Base-by-base conservation (phyloP, 1,284 basidiomycete genomes). In the Sporisorium reilianum region DNA sequence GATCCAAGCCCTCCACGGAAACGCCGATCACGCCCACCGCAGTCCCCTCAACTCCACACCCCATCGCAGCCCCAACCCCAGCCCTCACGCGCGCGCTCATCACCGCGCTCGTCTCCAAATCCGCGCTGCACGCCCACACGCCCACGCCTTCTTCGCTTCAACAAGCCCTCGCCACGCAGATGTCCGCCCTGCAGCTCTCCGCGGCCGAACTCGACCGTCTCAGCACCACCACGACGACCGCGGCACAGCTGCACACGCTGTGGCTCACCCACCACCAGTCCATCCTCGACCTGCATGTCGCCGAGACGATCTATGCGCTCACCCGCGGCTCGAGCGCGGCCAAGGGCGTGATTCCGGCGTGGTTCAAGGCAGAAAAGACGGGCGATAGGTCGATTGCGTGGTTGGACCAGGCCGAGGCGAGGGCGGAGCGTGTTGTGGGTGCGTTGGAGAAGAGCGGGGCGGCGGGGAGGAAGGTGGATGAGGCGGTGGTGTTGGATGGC, bases 271-370 rank as follows among this genome's bases (percentile, higher is more conserved):
- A 80, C 36, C 64, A 74, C 49, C 65, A 78, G n/a, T 70, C 66
- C 5, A 58, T 81, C 44, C 36, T 78, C 4, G 54, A 64, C 28
- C 55, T 81, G 38, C 79, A 83, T 44, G 48, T 82, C 1, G 81
- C 79, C 25, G 80, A 83, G 45, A 83, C 81, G 1, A 56, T 80
- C 20, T 80, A 64, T 32, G 81, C 75, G 5, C 63, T 83, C n/a
- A 49, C 56, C 4, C 44, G 41, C 18, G 25, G 7, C 11, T 20
- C 30, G n/a, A n/a, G n/a, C 18, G 16, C 32, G 36, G 22, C 25
- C 7, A 40, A 14, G 34, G 45, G 26, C 7, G 48, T 42, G 23
- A 32, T 41, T 5, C 36, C 52, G 10, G 38, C 32, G 12, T 45
- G 54, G 49, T 41, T 44, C 16, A 38, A 51, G 28, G 36, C 28